phyloP scores from a whole-genome alignment of 129 eudicot genomes.

The Centrapalus pauciflorus region DNA sequence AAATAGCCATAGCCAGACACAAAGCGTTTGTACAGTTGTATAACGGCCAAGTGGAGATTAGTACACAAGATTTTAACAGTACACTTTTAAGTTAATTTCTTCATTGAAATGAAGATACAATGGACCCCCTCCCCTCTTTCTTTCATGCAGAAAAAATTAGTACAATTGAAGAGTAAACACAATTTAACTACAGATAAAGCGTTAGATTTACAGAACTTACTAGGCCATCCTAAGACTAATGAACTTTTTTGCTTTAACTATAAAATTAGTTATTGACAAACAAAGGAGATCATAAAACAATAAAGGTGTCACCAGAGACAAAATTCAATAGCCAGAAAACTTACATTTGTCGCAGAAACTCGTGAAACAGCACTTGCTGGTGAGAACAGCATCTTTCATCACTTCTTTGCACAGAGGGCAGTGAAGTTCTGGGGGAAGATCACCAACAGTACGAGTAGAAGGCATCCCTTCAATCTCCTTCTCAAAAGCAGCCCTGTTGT shows the following conservation, averaged over 20 bases:
- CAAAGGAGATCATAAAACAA: background rate
- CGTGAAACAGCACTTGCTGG: constrained; percentile 91
- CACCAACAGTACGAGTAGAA: constrained; percentile 77
- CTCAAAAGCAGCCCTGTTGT: constrained; percentile 90
- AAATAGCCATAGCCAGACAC: background rate
- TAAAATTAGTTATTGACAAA: background rate
- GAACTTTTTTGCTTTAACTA: no score
- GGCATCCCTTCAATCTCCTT: constrained; percentile 97
- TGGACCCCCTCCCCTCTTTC: background rate
- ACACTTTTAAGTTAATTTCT: background rate
- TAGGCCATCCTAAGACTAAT: no score
- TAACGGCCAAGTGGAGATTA: background rate
- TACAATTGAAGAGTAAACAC: no score
- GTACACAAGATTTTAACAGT: background rate
- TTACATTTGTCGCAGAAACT: constrained; percentile 96
- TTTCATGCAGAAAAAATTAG: no score
- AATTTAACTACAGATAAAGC: no score
- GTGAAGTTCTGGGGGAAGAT: constrained; percentile 91
- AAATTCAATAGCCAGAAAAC: constrained; percentile 16
- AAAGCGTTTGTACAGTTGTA: background rate
- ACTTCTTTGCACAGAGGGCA: constrained; percentile 90
- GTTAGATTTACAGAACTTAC: no score
- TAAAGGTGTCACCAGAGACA: background rate
- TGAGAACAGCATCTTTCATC: constrained; percentile 95
- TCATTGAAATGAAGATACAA: background rate